A percentile compares a stretch with the other conserved stretches of the same genome.
Evolutionary conservation across 1,139 yeast genomes (phyloP).

Genomic region (Meyerozyma smithsonii): DNA sequence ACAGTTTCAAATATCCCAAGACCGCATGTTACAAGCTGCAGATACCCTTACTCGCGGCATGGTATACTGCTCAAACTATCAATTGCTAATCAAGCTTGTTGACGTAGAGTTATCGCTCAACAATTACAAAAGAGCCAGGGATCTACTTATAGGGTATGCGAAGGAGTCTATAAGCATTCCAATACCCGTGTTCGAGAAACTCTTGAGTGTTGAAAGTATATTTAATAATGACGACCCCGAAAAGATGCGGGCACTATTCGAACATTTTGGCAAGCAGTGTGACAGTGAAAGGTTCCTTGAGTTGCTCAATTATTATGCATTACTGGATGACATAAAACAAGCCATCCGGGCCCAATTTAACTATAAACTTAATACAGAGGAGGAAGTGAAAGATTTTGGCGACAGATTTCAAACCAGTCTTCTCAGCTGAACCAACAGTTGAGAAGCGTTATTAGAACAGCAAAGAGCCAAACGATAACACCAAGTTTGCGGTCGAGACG

Average conservation of each 20-base stretch:
- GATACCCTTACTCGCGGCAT: slow-evolving; percentile 32
- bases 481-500: slow-evolving; percentile 30
- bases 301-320: background rate
- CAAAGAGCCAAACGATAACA: slow-evolving; percentile 10
- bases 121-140: slow-evolving; percentile 32
- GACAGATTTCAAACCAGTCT: background rate
- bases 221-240: slow-evolving; percentile 19
- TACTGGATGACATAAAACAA: background rate
- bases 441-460: slow-evolving; percentile 9
- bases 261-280: background rate
- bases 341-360: background rate
- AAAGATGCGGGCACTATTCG: background rate
- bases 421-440: slow-evolving; percentile 7
- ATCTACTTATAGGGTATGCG: slow-evolving; percentile 25
- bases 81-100: slow-evolving; percentile 30
- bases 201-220: slow-evolving; percentile 33
- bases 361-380: background rate
- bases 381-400: background rate
- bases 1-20: slow-evolving; percentile 35
- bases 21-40: slow-evolving; percentile 30
- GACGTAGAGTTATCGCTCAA: slow-evolving; percentile 34
- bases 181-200: slow-evolving; percentile 31
- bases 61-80: slow-evolving; percentile 19
- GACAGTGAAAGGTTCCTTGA: background rate
- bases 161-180: slow-evolving; percentile 26